Evolutionary conservation across 73 alveolate genomes (phyloP).

Genomic region (Paraurostyla sp.): DNA sequence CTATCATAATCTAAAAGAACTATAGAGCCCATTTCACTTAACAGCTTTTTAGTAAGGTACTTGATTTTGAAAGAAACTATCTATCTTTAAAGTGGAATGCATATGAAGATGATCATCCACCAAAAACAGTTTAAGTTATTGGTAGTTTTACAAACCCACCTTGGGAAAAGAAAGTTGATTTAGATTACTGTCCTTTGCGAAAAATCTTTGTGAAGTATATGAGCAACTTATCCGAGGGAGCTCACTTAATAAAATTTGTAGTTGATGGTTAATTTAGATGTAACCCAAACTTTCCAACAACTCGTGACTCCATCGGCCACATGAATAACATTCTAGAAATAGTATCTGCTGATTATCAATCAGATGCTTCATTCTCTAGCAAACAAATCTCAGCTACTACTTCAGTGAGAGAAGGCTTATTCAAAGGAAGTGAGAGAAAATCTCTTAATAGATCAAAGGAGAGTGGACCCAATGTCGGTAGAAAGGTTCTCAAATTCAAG

Average conservation of each 20-base stretch:
- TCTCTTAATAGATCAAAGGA: slow-evolving; percentile 6
- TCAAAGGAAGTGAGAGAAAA: not conserved
- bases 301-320: slow-evolving; percentile 39
- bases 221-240: slow-evolving; percentile 43
- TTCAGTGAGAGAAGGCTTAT: not conserved
- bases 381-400: not conserved
- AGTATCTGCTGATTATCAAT: not conserved
- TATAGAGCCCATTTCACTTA: not conserved
- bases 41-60: not conserved
- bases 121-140: slow-evolving; percentile 21
- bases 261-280: slow-evolving; percentile 50
- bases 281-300: not conserved
- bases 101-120: not conserved
- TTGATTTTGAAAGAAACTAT: slow-evolving; percentile 54
- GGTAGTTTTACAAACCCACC: slow-evolving; percentile 64
- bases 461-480: not conserved
- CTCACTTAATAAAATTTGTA: slow-evolving; percentile 24
- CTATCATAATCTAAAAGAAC: slow-evolving; percentile 6
- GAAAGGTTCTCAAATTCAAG: not conserved
- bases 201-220: slow-evolving; percentile 42
- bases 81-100: slow-evolving; percentile 32
- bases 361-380: not conserved
- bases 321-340: slow-evolving; percentile 47
- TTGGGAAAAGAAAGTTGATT: slow-evolving; percentile 35
- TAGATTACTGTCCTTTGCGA: slow-evolving; percentile 48